A percentile compares a stretch with the other conserved stretches of the same genome.
Conservation (phyloP, 2,329 filamentous ascomycete genomes). For the Colletotrichum cuscutae region DNA sequence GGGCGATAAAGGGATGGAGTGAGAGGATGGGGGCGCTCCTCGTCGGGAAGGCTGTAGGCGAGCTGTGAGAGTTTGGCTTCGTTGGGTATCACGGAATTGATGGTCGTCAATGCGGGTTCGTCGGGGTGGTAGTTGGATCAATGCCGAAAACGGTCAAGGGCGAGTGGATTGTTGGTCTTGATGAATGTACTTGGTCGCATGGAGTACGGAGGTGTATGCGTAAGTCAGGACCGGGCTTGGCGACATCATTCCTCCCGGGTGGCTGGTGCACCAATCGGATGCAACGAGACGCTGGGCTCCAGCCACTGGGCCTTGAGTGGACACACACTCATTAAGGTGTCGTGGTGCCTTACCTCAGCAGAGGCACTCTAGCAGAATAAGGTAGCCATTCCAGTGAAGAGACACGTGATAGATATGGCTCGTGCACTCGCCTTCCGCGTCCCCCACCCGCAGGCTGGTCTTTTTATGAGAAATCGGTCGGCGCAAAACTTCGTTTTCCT, state of each 20-base stretch:
- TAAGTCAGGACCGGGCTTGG: conserved; percentile 31
- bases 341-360: not conserved
- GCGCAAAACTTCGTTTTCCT: conserved; percentile 36
- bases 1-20: not conserved
- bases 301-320: not conserved
- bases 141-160: conserved; percentile 25
- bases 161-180: not conserved
- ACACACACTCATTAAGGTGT: not conserved
- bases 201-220: conserved; percentile 10
- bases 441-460: not conserved
- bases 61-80: not conserved
- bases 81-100: conserved; percentile 24
- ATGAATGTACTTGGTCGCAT: conserved; percentile 20
- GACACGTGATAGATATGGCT: conserved; percentile 16
- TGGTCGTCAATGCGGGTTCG: conserved; percentile 2
- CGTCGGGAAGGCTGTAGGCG: not conserved
- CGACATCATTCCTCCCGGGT: conserved; percentile 28
- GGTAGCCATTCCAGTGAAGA: too few species aligned
- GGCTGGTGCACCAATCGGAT: conserved; percentile 30
- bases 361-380: too few species aligned
- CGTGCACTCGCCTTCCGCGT: not conserved
- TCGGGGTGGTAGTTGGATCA: not conserved
- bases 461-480: conserved; percentile 21
- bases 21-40: not conserved
- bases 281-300: not conserved